Evolutionary conservation across 371 early-diverging fungal genomes (phyloP), one percentile per base, ranked within the genome.

Genomic region (Actinomortierella wolfii): DNA sequence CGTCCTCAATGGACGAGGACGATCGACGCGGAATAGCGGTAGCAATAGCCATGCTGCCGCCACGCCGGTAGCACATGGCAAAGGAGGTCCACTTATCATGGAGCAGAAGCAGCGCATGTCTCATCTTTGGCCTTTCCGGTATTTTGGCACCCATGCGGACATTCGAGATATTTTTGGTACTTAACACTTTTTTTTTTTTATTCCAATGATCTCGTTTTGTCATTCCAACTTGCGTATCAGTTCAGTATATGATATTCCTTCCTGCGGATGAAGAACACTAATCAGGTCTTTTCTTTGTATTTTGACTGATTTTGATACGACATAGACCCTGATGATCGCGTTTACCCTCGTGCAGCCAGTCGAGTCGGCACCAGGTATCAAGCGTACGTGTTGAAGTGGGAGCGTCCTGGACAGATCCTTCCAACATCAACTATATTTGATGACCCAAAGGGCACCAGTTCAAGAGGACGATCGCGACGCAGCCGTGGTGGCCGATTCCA

Each of bases 71-170:
- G 24, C 51, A 54, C 34, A 34, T 11, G 34, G 34, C 34, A 34
- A 34, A 11, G 11, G 56, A 56, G 41, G 20, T 20, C 44, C 28
- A 40, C 54, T 28, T 26, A 45, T 43, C 43, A 45, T 48, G 44
- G 53, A 57, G 26, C 65, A 64, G 34, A 73, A 63, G 46, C 34
- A 34, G 34, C 34, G 34, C 34, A 81, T 80, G 79, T 84, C 85
- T 2, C 77, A 84, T 46, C 79, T 87, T 83, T 95, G 92, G 91
- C 95, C 95, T 11, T 95, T 89, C 64, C 83, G 94, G 11, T 95
- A 95, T 60, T 92, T 92, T 81, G 94, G 93, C n/a, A 79, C 87
- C 3, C 83, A 92, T 60, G 86, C 89, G 3, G 81, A 89, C 53
- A 78, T 88, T 23, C 79, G 82, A 17, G 91, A 89, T 43, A 84